phyloP scores from a whole-genome alignment of 148 eudicot genomes.

The Nyssa sinensis region DNA sequence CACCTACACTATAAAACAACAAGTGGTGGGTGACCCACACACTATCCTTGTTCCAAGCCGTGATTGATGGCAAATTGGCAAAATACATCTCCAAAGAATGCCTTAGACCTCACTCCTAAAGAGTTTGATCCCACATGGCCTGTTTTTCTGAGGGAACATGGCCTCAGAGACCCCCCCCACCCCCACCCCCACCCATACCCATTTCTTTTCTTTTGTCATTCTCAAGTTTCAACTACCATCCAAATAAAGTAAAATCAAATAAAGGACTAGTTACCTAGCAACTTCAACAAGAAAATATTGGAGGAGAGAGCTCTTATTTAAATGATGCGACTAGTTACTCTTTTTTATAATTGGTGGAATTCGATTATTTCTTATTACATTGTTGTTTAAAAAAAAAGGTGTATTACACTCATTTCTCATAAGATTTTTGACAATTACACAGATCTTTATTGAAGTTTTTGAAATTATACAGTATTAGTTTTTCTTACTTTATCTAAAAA shows the following conservation, averaged over 20 bases:
- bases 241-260: conserved; percentile 12
- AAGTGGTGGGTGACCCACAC: conserved; percentile 20
- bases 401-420: too few relatives aligned
- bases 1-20: not conserved
- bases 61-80: conserved; percentile 32
- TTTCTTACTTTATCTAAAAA: too few relatives aligned
- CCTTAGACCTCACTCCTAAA: conserved; percentile 18
- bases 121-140: conserved; percentile 2
- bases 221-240: conserved; percentile 48
- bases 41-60: conserved; percentile 16
- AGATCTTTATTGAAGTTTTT: too few relatives aligned
- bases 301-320: too few relatives aligned
- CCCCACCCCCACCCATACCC: too few relatives aligned
- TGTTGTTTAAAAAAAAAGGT: too few relatives aligned
- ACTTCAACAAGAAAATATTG: too few relatives aligned
- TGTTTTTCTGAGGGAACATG: not conserved
- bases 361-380: too few relatives aligned
- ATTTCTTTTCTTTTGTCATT: conserved; percentile 32
- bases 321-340: too few relatives aligned
- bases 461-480: too few relatives aligned
- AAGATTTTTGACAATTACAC: too few relatives aligned
- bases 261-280: not conserved
- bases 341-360: too few relatives aligned
- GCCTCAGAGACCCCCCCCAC: not conserved
- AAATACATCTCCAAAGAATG: not conserved